phyloP scores from a whole-genome alignment of 2,329 filamentous ascomycete species.

The Thermomyces lanuginosus region DNA sequence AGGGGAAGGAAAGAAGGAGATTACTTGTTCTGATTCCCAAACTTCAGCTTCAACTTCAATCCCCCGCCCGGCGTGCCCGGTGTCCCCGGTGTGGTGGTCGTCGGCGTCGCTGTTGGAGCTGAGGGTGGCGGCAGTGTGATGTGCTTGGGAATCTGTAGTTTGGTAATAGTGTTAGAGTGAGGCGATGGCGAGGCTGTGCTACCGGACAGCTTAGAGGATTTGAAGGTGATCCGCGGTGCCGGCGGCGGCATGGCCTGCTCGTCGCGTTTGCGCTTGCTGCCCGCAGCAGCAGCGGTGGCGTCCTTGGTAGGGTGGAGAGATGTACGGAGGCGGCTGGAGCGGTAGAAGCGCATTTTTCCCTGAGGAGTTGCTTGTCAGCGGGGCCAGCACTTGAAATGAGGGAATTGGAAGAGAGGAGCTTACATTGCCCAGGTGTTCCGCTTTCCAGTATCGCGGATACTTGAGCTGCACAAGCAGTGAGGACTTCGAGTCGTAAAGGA shows the following conservation, averaged over 20 bases:
- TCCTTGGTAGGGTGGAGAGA: conserved; percentile 18
- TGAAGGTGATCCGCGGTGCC: conserved; percentile 26
- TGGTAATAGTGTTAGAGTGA: conserved; percentile 12
- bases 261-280: conserved; percentile 25
- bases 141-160: conserved; percentile 19
- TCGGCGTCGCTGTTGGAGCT: conserved; percentile 12
- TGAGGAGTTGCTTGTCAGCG: conserved; percentile 8
- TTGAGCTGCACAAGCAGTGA: conserved; percentile 34
- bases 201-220: conserved; percentile 20
- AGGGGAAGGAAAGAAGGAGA: not conserved
- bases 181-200: conserved; percentile 11
- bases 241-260: conserved; percentile 20
- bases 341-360: conserved; percentile 29
- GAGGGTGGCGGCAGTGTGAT: conserved; percentile 15
- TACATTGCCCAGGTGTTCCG: conserved; percentile 37
- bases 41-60: conserved; percentile 28
- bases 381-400: not conserved
- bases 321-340: conserved; percentile 23
- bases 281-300: conserved; percentile 6
- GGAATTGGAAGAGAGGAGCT: conserved; percentile 4
- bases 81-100: conserved; percentile 17
- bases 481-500: conserved; percentile 39
- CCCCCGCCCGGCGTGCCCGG: conserved; percentile 19
- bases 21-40: conserved; percentile 19
- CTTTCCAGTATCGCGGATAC: conserved; percentile 42